Conservation (phyloP, 2,329 filamentous ascomycete genomes). For the Pezicula carpinea region DNA sequence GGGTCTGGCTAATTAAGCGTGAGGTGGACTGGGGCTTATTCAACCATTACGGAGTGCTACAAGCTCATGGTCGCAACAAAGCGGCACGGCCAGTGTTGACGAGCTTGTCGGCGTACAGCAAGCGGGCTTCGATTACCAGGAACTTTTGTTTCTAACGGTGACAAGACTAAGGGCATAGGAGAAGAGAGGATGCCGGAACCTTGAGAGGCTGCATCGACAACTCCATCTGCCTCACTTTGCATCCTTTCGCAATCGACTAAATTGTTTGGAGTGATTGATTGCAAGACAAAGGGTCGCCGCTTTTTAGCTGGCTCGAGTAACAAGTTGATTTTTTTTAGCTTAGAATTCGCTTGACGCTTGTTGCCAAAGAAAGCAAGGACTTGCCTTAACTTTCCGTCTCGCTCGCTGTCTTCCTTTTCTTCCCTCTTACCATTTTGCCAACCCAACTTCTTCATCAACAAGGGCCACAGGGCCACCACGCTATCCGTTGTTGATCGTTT, state of each 20-base stretch:
- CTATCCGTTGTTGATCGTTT: neutral
- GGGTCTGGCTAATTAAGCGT: neutral
- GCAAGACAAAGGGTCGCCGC: too few species aligned
- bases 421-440: constrained; percentile 2
- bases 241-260: too few species aligned
- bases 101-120: too few species aligned
- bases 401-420: constrained; percentile 2
- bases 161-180: neutral
- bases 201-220: too few species aligned
- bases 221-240: too few species aligned
- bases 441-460: neutral
- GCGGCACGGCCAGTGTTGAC: too few species aligned
- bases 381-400: constrained; percentile 3
- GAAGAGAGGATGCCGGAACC: neutral
- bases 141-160: too few species aligned
- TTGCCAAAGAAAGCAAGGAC: neutral
- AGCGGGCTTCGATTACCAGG: too few species aligned
- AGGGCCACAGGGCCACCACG: neutral
- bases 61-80: too few species aligned
- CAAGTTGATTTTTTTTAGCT: neutral
- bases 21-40: neutral
- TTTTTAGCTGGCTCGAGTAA: neutral
- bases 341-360: neutral
- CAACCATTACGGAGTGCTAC: neutral
- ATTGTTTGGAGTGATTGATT: too few species aligned